A percentile compares a stretch with the other conserved stretches of the same genome.
These are phyloP conservation scores for Dendrostoma leiphaemia DNA, from an alignment of 2,329 filamentous ascomycete genomes.

Conservation along the genomic window DNA sequence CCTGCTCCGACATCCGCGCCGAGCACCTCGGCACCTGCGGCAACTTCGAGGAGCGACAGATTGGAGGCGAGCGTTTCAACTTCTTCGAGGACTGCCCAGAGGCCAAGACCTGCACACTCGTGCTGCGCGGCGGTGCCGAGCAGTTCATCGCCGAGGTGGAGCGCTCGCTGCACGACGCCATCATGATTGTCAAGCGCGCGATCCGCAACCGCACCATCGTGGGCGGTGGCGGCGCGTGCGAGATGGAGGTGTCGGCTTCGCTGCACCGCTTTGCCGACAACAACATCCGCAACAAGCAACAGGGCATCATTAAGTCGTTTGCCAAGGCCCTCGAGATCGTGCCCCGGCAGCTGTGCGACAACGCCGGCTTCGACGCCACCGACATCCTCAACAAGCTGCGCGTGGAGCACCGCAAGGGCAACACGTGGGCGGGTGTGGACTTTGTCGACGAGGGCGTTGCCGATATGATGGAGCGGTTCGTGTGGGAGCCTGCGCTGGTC, in stretches of 20 bases:
- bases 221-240: conserved; percentile 86
- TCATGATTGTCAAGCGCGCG: conserved; percentile 99
- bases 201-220: conserved; percentile 95
- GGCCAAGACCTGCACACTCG: conserved; percentile 94
- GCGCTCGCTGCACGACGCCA: conserved; percentile 94
- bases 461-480: conserved; percentile 93
- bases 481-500: conserved; percentile 95
- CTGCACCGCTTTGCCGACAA: conserved; percentile 90
- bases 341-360: conserved; percentile 95
- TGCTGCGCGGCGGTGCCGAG: conserved; percentile 93
- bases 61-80: conserved; percentile 96
- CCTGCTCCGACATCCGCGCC: conserved; percentile 88
- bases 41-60: conserved; percentile 90
- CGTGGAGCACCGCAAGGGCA: conserved; percentile 92
- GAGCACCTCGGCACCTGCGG: conserved; percentile 91
- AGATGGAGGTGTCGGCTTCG: conserved; percentile 97
- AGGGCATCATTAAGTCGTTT: conserved; percentile 95
- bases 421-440: conserved; percentile 93
- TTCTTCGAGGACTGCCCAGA: conserved; percentile 95
- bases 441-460: conserved; percentile 88
- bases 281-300: conserved; percentile 92
- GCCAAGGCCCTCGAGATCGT: conserved; percentile 97
- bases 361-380: conserved; percentile 96
- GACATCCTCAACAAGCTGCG: conserved; percentile 96
- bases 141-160: conserved; percentile 99